These are phyloP conservation scores for Lathyrus aphaca DNA, from an alignment of 306 rosid genomes.

Conservation along the genomic window DNA sequence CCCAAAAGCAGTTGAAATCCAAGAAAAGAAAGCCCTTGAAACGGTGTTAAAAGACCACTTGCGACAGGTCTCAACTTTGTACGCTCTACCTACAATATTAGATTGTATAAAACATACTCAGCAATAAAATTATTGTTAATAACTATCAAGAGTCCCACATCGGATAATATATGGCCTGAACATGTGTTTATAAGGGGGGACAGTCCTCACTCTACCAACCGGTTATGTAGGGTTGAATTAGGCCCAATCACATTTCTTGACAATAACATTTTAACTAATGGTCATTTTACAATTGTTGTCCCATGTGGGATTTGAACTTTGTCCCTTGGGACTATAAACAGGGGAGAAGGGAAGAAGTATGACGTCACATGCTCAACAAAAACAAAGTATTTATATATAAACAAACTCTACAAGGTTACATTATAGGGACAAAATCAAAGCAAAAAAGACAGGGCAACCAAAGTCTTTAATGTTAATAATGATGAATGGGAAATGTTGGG, in stretches of 20 bases:
- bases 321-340: too few species aligned
- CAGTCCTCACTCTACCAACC: too few species aligned
- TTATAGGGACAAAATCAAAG: slow-evolving; percentile 4
- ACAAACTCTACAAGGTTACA: slow-evolving; percentile 9
- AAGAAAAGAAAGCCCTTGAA: slow-evolving; percentile 84
- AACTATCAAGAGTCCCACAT: too few species aligned
- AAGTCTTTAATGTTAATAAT: slow-evolving; percentile 5
- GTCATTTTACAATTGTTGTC: too few species aligned
- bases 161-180: too few species aligned
- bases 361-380: slow-evolving; percentile 25
- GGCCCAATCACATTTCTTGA: too few species aligned
- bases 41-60: slow-evolving; percentile 84
- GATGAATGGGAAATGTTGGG: slow-evolving; percentile 1
- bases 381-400: slow-evolving; percentile 12
- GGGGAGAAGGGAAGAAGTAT: too few species aligned
- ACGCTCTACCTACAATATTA: slow-evolving; percentile 77
- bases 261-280: too few species aligned
- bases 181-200: too few species aligned
- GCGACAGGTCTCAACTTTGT: slow-evolving; percentile 90
- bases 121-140: too few species aligned
- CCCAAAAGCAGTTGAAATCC: slow-evolving; percentile 89
- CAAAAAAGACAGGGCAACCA: slow-evolving; percentile 18
- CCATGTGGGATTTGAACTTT: too few species aligned
- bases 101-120: slow-evolving; percentile 3
- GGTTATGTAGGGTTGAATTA: too few species aligned